These are phyloP conservation scores for Aspergillus panamensis DNA, from an alignment of 495 filamentous ascomycete species.

Conservation along the genomic window DNA sequence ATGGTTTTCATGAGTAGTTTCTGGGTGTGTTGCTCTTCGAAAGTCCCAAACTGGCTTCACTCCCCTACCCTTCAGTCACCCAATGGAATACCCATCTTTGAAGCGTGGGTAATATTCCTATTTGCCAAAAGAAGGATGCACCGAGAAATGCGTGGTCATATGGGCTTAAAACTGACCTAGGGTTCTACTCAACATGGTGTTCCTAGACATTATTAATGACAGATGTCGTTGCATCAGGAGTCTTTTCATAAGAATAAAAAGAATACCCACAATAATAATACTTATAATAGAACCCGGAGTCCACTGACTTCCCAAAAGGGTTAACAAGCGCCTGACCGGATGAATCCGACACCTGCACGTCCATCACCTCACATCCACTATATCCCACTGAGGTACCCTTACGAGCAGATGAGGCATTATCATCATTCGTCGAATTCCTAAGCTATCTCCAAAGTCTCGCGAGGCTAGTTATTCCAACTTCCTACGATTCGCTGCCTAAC, in stretches of 20 bases:
- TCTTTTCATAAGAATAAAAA: too few species aligned
- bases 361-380: not conserved
- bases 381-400: not conserved
- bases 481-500: too few species aligned
- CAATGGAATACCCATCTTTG: not conserved
- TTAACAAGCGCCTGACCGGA: not conserved
- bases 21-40: too few species aligned
- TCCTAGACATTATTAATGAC: not conserved
- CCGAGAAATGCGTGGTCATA: not conserved
- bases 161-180: not conserved
- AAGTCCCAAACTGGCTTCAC: not conserved
- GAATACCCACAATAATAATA: too few species aligned
- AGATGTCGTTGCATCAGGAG: not conserved
- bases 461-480: too few species aligned
- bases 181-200: not conserved
- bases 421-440: too few species aligned
- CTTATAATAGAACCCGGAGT: not conserved
- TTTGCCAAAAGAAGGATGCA: not conserved
- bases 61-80: not conserved
- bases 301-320: not conserved
- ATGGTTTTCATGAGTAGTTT: too few species aligned
- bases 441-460: too few species aligned
- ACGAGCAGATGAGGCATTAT: too few species aligned
- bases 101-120: not conserved
- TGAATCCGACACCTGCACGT: too few species aligned